Conservation (phyloP, 345 rosid species). For the Citrus glauca region DNA sequence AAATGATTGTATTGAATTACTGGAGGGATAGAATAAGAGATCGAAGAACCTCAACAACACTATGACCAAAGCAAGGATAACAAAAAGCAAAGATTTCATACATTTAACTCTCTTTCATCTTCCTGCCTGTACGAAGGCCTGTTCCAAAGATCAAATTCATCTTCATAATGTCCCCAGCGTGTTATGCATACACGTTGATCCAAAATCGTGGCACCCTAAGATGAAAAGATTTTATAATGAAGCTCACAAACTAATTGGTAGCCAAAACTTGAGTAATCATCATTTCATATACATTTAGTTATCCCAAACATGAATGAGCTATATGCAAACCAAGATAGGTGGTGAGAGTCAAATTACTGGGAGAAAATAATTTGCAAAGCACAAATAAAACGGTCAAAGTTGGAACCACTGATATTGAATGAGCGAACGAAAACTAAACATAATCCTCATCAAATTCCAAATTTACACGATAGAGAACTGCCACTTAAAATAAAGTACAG, state of each 20-base stretch:
- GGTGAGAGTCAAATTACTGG: background rate
- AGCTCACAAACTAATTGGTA: background rate
- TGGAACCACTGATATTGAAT: background rate
- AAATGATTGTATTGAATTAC: slow-evolving; percentile 1
- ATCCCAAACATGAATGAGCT: background rate
- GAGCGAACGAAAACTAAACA: background rate
- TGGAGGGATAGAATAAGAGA: background rate
- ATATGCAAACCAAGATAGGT: background rate
- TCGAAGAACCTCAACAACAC: background rate
- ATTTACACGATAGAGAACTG: background rate
- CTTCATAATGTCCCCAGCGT: slow-evolving; percentile 60
- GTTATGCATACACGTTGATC: slow-evolving; percentile 77
- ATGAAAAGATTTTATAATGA: background rate
- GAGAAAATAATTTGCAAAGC: background rate
- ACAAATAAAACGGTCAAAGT: background rate
- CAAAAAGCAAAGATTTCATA: slow-evolving; percentile 23
- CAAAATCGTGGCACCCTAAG: slow-evolving; percentile 73
- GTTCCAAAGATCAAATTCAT: slow-evolving; percentile 61
- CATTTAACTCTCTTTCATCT: slow-evolving; percentile 45
- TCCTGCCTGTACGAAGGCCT: slow-evolving; percentile 26
- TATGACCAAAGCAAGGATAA: background rate
- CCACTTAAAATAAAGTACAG: background rate
- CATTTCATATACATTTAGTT: background rate
- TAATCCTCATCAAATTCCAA: background rate
- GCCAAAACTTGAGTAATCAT: background rate